A percentile compares a stretch with the other conserved stretches of the same genome.
phyloP scores from a whole-genome alignment of 2,329 filamentous ascomycete species.

The Xylariaceae sp. region DNA sequence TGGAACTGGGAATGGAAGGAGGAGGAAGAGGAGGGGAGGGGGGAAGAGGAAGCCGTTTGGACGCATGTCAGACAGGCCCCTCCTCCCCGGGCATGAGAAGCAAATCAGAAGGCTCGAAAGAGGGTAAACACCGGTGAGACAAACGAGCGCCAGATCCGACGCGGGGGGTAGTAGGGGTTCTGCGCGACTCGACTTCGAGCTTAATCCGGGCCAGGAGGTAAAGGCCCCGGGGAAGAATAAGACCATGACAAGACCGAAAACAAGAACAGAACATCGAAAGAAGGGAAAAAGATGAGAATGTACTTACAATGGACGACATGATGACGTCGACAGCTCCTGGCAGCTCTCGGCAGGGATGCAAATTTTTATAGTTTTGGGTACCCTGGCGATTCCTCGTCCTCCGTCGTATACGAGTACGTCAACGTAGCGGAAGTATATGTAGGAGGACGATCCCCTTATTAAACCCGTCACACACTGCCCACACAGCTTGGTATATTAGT shows the following conservation, averaged over 20 bases:
- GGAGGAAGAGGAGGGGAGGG: not conserved
- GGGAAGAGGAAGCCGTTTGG: slow-evolving; percentile 7
- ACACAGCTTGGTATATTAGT: not conserved
- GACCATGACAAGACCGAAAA: slow-evolving; percentile 17
- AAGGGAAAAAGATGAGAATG: slow-evolving; percentile 4
- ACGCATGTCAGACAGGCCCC: slow-evolving; percentile 12
- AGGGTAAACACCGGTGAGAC: slow-evolving; percentile 11
- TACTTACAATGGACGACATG: slow-evolving; percentile 35
- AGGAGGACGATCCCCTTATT: not conserved
- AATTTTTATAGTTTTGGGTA: slow-evolving; percentile 6
- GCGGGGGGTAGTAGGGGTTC: slow-evolving; percentile 5
- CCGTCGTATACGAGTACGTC: not conserved
- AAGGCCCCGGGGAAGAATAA: slow-evolving; percentile 13
- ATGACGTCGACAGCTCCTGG: slow-evolving; percentile 26
- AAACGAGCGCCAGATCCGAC: slow-evolving; percentile 10
- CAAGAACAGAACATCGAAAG: not conserved
- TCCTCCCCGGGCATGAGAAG: not conserved
- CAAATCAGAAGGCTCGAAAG: slow-evolving; percentile 10
- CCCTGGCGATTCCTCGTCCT: not conserved
- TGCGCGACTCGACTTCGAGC: slow-evolving; percentile 2
- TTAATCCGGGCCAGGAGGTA: slow-evolving; percentile 1
- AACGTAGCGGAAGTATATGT: not conserved
- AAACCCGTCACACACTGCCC: not conserved
- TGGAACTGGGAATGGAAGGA: not conserved
- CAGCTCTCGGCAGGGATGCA: slow-evolving; percentile 13